Evolutionary conservation across 768 basidiomycete genomes (phyloP).

Genomic region (Hypholoma sublateritium): DNA sequence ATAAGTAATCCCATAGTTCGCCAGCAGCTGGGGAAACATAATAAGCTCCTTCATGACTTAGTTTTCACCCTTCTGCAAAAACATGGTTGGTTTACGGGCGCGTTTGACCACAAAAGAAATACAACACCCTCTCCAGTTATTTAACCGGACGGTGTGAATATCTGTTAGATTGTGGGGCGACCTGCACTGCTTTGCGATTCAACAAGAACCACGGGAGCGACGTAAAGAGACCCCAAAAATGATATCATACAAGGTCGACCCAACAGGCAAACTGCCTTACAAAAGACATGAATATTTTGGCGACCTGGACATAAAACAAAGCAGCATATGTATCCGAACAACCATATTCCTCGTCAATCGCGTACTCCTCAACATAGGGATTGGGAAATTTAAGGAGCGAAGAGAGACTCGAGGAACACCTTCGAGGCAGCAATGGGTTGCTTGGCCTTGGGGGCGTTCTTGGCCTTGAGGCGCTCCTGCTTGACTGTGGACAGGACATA

Average conservation of each 20-base stretch:
- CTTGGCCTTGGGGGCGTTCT: slow-evolving; percentile 66
- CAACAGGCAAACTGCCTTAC: not conserved
- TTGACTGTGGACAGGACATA: too few species aligned
- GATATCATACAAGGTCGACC: slow-evolving; percentile 1
- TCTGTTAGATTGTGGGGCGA: too few species aligned
- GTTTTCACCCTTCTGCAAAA: not conserved
- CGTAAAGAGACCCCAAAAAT: not conserved
- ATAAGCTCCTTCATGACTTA: too few species aligned
- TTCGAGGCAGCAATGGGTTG: slow-evolving; percentile 65
- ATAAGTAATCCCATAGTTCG: too few species aligned
- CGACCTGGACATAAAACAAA: slow-evolving; percentile 8
- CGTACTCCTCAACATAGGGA: not conserved
- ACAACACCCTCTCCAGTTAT: too few species aligned
- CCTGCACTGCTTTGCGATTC: too few species aligned
- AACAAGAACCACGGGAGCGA: too few species aligned
- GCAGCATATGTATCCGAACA: slow-evolving; percentile 2
- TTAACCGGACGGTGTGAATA: not conserved
- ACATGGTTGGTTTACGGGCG: not conserved
- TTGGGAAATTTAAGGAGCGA: slow-evolving; percentile 65
- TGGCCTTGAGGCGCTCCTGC: slow-evolving; percentile 73
- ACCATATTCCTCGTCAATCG: slow-evolving; percentile 2
- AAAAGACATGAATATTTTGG: slow-evolving; percentile 8
- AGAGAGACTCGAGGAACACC: slow-evolving; percentile 81
- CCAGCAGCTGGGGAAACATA: too few species aligned
- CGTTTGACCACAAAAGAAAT: too few species aligned